phyloP scores from a whole-genome alignment of 1,139 yeast genomes.

The Debaryomycetaceae sp. region DNA sequence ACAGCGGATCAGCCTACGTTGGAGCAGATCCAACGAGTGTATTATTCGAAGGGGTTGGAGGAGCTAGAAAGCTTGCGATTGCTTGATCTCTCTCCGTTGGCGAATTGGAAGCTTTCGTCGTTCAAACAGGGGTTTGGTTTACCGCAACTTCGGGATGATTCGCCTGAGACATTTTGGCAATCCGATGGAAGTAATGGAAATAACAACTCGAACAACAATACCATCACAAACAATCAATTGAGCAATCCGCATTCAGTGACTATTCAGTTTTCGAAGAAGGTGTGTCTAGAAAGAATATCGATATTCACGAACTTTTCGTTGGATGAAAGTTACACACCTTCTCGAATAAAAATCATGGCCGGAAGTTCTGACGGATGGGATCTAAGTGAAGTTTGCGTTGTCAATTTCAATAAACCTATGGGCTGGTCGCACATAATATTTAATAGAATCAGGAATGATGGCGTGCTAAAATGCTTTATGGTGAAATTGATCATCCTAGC shows the following conservation, averaged over 20 bases:
- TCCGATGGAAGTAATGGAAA: slow-evolving; percentile 69
- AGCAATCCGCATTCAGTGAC: slow-evolving; percentile 84
- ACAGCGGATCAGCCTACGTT: slow-evolving; percentile 28
- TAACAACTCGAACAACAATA: slow-evolving; percentile 20
- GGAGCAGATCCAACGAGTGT: slow-evolving; percentile 41
- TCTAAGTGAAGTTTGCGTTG: slow-evolving; percentile 66
- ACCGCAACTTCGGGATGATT: slow-evolving; percentile 67
- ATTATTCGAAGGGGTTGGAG: slow-evolving; percentile 47
- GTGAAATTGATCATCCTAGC: slow-evolving; percentile 67
- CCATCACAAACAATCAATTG: slow-evolving; percentile 32
- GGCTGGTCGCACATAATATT: slow-evolving; percentile 86
- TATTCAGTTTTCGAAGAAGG: slow-evolving; percentile 77
- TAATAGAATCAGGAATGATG: slow-evolving; percentile 55
- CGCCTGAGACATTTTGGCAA: slow-evolving; percentile 84
- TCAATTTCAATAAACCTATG: slow-evolving; percentile 65
- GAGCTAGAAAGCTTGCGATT: slow-evolving; percentile 58
- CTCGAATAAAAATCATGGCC: slow-evolving; percentile 63
- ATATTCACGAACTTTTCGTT: slow-evolving; percentile 62
- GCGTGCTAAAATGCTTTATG: slow-evolving; percentile 68
- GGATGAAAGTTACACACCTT: slow-evolving; percentile 95
- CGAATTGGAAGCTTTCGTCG: slow-evolving; percentile 84
- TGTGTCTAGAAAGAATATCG: slow-evolving; percentile 65
- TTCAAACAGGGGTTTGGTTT: slow-evolving; percentile 72
- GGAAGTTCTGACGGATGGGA: slow-evolving; percentile 86
- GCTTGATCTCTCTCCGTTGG: slow-evolving; percentile 74